Conservation (phyloP, 139 green algal species). For the Coelastrella sp. region DNA sequence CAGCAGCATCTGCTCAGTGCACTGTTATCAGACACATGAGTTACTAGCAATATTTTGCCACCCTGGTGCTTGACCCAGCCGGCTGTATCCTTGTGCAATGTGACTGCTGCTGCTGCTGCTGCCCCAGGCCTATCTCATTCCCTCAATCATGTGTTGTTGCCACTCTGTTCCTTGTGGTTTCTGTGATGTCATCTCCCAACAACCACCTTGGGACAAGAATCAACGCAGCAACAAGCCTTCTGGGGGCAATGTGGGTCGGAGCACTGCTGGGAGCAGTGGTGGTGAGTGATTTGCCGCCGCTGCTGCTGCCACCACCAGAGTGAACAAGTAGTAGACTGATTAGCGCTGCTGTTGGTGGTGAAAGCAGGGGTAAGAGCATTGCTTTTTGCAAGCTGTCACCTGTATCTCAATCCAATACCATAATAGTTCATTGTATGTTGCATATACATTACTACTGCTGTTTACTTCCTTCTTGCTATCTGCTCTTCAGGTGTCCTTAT, state of each 20-base stretch:
- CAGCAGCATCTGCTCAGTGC: neutral
- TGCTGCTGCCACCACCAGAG: too few species aligned
- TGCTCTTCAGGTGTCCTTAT: neutral
- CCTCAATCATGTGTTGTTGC: neutral
- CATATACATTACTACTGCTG: neutral
- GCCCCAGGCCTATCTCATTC: neutral
- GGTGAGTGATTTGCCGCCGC: constrained; percentile 23
- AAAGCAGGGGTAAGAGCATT: too few species aligned
- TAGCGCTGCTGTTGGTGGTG: too few species aligned
- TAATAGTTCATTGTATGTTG: too few species aligned
- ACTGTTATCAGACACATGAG: neutral
- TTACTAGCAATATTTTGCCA: neutral
- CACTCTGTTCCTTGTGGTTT: constrained; percentile 10
- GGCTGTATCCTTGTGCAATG: neutral
- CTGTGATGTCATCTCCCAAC: neutral
- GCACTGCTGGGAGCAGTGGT: neutral
- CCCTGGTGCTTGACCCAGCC: neutral
- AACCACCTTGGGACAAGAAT: constrained; percentile 23
- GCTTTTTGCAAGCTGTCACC: too few species aligned
- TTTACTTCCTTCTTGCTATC: neutral
- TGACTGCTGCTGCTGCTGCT: neutral
- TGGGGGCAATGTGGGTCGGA: neutral
- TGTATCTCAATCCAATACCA: too few species aligned
- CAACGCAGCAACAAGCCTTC: constrained; percentile 1
- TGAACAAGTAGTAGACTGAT: too few species aligned